Evolutionary conservation across 495 filamentous ascomycete species (phyloP).

Genomic region (Sabuloglossum arenarium): DNA sequence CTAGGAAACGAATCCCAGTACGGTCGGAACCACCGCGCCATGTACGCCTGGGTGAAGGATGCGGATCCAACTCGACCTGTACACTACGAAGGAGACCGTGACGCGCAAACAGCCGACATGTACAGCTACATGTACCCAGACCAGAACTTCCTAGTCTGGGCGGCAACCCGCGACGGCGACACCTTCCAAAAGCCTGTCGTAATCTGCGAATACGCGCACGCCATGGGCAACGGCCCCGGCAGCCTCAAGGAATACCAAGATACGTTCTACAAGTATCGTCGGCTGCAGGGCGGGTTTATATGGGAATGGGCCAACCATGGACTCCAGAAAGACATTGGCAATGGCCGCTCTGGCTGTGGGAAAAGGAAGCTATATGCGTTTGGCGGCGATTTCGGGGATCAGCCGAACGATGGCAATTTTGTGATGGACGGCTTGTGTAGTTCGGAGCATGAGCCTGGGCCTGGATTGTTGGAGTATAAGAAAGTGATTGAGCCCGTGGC

Average conservation of each 20-base stretch:
- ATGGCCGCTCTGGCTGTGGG: too few species aligned
- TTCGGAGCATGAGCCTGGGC: constrained; percentile 35
- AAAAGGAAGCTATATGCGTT: constrained; percentile 38
- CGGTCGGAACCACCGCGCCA: constrained; percentile 38
- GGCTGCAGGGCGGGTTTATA: constrained; percentile 46
- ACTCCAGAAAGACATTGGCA: constrained; percentile 28
- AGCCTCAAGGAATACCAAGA: constrained; percentile 42
- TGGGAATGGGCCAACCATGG: constrained; percentile 64
- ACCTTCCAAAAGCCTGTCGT: constrained; percentile 34
- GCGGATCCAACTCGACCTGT: constrained; percentile 35
- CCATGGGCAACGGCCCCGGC: constrained; percentile 57
- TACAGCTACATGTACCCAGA: constrained; percentile 45
- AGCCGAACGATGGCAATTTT: constrained; percentile 42
- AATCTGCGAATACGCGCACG: constrained; percentile 47
- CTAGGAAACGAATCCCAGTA: constrained; percentile 52
- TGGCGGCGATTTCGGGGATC: constrained; percentile 46
- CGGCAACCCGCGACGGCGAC: constrained; percentile 22
- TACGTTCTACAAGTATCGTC: constrained; percentile 31
- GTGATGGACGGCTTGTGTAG: constrained; percentile 43
- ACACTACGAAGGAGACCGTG: constrained; percentile 43
- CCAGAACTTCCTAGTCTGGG: constrained; percentile 26
- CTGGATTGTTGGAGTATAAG: constrained; percentile 36
- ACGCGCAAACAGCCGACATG: constrained; percentile 40
- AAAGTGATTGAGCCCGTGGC: constrained; percentile 38
- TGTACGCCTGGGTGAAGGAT: constrained; percentile 37